Conservation (phyloP, 805 yeast species). For the Lipomyces starkeyi region DNA sequence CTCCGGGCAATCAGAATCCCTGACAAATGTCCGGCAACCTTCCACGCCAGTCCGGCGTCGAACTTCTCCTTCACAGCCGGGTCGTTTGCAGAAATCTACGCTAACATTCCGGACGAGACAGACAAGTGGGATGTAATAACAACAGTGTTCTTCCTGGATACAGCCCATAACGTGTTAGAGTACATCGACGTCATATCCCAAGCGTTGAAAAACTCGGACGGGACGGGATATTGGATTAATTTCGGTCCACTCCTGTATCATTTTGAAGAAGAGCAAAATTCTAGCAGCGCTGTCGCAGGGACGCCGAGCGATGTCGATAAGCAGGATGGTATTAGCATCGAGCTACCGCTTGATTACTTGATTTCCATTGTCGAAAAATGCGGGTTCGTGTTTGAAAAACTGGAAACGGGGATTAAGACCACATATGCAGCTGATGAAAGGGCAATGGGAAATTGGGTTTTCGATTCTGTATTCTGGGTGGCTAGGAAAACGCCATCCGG, state of each 20-base stretch:
- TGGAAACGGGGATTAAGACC: conserved; percentile 48
- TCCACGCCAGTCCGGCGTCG: background rate
- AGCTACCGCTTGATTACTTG: conserved; percentile 73
- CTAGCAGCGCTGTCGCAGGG: background rate
- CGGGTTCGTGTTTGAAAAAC: conserved; percentile 63
- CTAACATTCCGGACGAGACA: conserved; percentile 33
- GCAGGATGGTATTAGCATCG: conserved; percentile 64
- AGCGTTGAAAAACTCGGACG: conserved; percentile 42
- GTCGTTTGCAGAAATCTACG: conserved; percentile 65
- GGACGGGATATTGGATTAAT: conserved; percentile 76
- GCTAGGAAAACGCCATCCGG: conserved; percentile 42
- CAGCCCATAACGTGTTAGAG: conserved; percentile 84
- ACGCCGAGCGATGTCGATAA: background rate
- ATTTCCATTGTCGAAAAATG: conserved; percentile 54
- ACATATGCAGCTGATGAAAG: conserved; percentile 58
- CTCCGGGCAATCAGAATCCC: conserved; percentile 52
- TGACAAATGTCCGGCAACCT: conserved; percentile 43
- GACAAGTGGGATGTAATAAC: conserved; percentile 50
- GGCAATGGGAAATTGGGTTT: conserved; percentile 59
- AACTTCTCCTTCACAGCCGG: conserved; percentile 49
- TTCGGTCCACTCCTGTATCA: conserved; percentile 94
- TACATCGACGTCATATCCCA: conserved; percentile 70
- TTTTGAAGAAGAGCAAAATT: conserved; percentile 46
- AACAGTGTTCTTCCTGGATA: conserved; percentile 80
- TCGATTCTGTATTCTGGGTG: conserved; percentile 68